These are phyloP conservation scores for Colletotrichum sp. DNA, from an alignment of 2,329 filamentous ascomycete genomes.

Conservation along the genomic window DNA sequence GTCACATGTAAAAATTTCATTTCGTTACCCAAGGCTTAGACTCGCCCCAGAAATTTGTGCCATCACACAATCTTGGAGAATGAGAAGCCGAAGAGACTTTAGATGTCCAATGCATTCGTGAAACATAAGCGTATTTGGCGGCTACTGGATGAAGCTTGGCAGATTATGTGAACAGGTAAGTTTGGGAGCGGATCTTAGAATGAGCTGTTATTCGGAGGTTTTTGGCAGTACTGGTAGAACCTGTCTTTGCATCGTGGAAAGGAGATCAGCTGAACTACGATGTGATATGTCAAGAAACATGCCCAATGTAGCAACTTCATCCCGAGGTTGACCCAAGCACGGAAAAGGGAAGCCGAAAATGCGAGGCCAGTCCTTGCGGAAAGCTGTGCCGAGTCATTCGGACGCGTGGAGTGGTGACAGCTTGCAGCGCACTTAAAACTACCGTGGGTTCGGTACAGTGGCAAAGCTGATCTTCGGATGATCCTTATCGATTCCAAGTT, in stretches of 20 bases:
- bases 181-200: background rate
- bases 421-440: background rate
- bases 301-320: background rate
- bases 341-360: background rate
- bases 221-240: background rate
- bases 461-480: background rate
- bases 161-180: background rate
- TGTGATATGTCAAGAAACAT: background rate
- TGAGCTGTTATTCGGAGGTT: background rate
- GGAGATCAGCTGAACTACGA: background rate
- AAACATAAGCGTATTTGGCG: background rate
- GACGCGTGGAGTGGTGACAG: background rate
- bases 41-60: accelerated
- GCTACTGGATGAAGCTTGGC: background rate
- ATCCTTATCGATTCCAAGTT: background rate
- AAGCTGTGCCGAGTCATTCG: background rate
- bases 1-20: background rate
- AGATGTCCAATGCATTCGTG: background rate
- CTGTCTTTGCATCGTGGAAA: background rate
- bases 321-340: background rate
- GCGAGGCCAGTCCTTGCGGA: background rate
- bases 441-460: background rate
- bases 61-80: background rate
- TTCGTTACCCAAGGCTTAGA: background rate
- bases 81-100: background rate